Conservation (phyloP, 2,329 filamentous ascomycete genomes). For the Beauveria brongniartii region DNA sequence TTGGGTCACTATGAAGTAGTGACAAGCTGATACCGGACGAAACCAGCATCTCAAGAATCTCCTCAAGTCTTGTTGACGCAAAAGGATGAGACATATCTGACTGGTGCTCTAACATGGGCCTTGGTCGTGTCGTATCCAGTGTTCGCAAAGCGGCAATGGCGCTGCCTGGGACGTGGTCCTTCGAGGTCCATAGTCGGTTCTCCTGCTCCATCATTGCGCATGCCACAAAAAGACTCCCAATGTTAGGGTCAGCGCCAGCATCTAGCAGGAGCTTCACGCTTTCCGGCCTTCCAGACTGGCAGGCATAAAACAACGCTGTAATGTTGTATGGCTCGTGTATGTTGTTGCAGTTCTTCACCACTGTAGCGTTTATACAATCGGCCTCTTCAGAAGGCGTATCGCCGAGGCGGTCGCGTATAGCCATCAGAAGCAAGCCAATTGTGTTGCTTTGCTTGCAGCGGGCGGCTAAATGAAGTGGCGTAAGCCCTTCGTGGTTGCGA, state of each 20-base stretch:
- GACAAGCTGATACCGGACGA: not conserved
- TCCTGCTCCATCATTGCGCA: constrained; percentile 15
- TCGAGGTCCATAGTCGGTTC: constrained; percentile 2
- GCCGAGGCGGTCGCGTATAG: not conserved
- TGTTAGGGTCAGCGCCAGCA: constrained; percentile 17
- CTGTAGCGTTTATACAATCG: not conserved
- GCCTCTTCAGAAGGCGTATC: not conserved
- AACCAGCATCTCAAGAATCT: constrained; percentile 2
- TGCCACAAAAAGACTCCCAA: constrained; percentile 13
- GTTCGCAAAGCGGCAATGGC: not conserved
- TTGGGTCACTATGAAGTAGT: not conserved
- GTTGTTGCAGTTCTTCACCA: not conserved
- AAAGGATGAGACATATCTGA: not conserved
- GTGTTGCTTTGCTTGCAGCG: constrained; percentile 25
- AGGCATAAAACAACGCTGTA: constrained; percentile 21
- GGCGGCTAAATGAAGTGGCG: constrained; percentile 32
- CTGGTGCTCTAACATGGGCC: not conserved
- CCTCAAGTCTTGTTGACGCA: not conserved
- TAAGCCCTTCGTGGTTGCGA: constrained; percentile 26
- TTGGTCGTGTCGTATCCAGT: not conserved
- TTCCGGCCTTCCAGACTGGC: constrained; percentile 19
- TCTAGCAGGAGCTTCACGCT: constrained; percentile 20
- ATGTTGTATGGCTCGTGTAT: not conserved
- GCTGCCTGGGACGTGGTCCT: not conserved
- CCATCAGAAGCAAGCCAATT: constrained; percentile 22